Evolutionary conservation across 441 rosid genomes (phyloP), one percentile per base, ranked within the genome.

Genomic region (Sinapis alba): DNA sequence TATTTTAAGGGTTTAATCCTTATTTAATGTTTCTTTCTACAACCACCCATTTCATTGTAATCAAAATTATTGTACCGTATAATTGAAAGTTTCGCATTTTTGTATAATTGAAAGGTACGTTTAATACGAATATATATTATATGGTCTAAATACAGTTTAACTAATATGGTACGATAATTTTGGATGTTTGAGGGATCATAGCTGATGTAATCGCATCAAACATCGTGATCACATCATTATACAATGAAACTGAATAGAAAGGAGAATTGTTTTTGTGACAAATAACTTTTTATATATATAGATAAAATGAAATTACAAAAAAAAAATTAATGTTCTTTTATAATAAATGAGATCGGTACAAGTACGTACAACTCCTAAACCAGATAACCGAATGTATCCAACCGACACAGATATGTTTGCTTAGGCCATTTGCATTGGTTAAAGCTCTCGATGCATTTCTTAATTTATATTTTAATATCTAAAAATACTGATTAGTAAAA

Each of bases 81-180:
- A 3, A 47, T 43, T 57, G 71, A 74, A 43, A 43, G 20, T 66
- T 74, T 74, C 51, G 5, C 26, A 19, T 19, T 41, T 73, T n/a
- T 54, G 58, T 64, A 50, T 28, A 61, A 43, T 1, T 50, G 54
- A 23, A 21, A 72, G 62, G 19, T 34, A 51, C 36, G 50, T 64
- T 47, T 51, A 11, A 24, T 23, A 23, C 30, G 4, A 23, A 41
- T 41, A 15, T 21, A 54, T 56, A 23, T 32, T 53, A 4, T 9
- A 51, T 18, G 24, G 24, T 51, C 18, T 16, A 16, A 10, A 2
- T 24, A 69, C 57, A 27, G n/a, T 16, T 21, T 50, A 34, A 47
- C 60, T 32, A 32, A 32, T 32, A 32, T 32, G 13, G 43, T 36
- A 10, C 10, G 43, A 36, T 10, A 36, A 36, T 36, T 36, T 1